Evolutionary conservation across 2,329 filamentous ascomycete species (phyloP), one percentile per base, ranked within the genome.

Genomic region (Cercospora sojina): DNA sequence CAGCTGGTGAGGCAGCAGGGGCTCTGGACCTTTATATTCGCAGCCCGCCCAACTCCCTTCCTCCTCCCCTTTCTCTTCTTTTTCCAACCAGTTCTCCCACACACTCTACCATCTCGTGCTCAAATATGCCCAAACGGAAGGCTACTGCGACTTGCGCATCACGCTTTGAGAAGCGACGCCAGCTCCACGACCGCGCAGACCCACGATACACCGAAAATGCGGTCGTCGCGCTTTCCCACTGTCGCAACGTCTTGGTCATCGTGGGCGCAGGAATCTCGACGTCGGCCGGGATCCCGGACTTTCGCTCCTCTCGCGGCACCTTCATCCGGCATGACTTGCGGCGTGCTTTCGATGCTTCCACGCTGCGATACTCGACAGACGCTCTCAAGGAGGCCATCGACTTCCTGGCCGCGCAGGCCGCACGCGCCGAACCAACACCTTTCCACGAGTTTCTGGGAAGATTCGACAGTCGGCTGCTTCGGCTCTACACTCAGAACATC

Each of bases 191-290:
- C 9, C 7, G 43, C 43, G 43, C 43, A 49, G 18, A 49, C 43
- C 43, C 3, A 49, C 18, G 18, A 18, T 49, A 49, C 4, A 49
- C 43, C 9, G 9, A 23, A 18, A 18, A 49, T 49, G 18, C 43
- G 23, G 9, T 49, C 43, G 43, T 18, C 18, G 43, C 43, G 9
- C 43, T 49, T 23, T 49, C 18, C 9, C 0, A 49, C 2, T 49
- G 9, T 49, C 43, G 18, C 9, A 49, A 49, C 43, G 43, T 49
- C 43, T 49, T 49, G 7, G 38, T 43, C 3, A 43, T 43, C n/a
- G n/a, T 43, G 3, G 94, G 94, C 65, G 93, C 94, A 10, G 94
- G 94, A 59, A 96, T 97, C 72, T 92, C 89, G 29, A 94, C 91
- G 0, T 83, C 81, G 13, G 81, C 80, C 1, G 80, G 82, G 80